phyloP scores from a whole-genome alignment of 805 yeast species.

The Nakazawaea peltata region DNA sequence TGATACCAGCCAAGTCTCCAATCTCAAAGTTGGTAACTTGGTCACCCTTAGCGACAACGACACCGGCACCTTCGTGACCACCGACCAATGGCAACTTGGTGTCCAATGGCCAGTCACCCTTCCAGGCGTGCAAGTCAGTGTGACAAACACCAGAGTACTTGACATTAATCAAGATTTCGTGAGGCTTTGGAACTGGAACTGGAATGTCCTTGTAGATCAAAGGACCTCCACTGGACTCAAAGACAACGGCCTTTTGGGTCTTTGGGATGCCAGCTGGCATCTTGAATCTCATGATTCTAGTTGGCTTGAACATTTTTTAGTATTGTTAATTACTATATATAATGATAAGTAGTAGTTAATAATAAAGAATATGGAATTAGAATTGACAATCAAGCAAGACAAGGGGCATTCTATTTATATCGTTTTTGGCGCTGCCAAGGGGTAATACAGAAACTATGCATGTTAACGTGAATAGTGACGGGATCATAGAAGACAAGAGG shows the following conservation, averaged over 20 bases:
- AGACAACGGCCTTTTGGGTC: conserved; percentile 65
- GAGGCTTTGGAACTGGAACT: conserved; percentile 71
- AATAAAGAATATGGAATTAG: too few species aligned
- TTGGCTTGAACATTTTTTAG: conserved; percentile 7
- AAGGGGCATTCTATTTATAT: too few species aligned
- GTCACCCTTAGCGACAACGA: conserved; percentile 69
- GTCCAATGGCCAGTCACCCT: conserved; percentile 85
- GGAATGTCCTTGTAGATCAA: conserved; percentile 65
- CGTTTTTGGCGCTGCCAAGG: too few species aligned
- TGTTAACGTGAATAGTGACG: too few species aligned
- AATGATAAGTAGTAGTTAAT: not conserved
- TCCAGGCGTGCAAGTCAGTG: conserved; percentile 91
- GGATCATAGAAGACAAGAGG: too few species aligned
- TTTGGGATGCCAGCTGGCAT: conserved; percentile 35
- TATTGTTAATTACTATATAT: not conserved
- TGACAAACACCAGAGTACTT: conserved; percentile 91
- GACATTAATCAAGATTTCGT: conserved; percentile 73
- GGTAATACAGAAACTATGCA: too few species aligned
- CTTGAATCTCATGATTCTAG: conserved; percentile 11
- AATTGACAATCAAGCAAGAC: too few species aligned
- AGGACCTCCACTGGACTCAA: conserved; percentile 58
- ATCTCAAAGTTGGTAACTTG: conserved; percentile 63
- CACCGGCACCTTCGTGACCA: conserved; percentile 89
- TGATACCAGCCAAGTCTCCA: conserved; percentile 79
- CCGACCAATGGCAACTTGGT: conserved; percentile 74